A percentile compares a stretch with the other conserved stretches of the same genome.
Conservation (phyloP, 2,329 filamentous ascomycete genomes). For the Neofusicoccum kwambonambiense region DNA sequence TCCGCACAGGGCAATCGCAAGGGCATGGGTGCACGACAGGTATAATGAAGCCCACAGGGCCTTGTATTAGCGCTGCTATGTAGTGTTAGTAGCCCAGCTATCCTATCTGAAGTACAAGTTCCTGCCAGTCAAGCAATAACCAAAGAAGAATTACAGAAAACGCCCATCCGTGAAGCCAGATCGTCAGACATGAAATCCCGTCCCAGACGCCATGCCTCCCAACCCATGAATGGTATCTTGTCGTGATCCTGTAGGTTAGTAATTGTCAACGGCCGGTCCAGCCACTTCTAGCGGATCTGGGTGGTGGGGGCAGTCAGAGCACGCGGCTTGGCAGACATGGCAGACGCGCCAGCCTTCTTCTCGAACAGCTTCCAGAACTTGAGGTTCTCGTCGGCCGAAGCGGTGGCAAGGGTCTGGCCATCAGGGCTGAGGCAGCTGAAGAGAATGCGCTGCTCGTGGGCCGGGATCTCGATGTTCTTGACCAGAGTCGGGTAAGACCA, state of each 20-base stretch:
- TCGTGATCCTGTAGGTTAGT: conserved; percentile 12
- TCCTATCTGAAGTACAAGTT: background rate
- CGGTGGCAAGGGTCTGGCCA: conserved; percentile 95
- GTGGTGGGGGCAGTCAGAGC: conserved; percentile 14
- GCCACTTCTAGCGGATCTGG: conserved; percentile 13
- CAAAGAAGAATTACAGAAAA: conserved; percentile 9
- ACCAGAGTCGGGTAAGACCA: conserved; percentile 98
- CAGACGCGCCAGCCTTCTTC: conserved; percentile 74
- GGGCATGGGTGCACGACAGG: background rate
- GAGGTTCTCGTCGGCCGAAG: conserved; percentile 90
- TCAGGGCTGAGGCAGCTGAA: conserved; percentile 97
- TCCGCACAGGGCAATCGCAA: background rate
- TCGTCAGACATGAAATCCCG: background rate
- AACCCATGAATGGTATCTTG: conserved; percentile 6
- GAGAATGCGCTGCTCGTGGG: conserved; percentile 92
- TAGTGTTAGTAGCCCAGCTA: conserved; percentile 6
- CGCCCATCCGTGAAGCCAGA: background rate
- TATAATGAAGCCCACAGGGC: background rate
- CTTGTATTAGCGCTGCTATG: conserved; percentile 4
- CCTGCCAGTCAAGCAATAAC: background rate
- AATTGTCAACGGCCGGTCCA: background rate
- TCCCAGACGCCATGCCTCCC: conserved; percentile 1
- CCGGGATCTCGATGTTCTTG: conserved; percentile 96
- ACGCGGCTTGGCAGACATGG: conserved; percentile 7
- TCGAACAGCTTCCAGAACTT: conserved; percentile 99